These are phyloP conservation scores for Hirsutella minnesotensis DNA, from an alignment of 2,329 filamentous ascomycete genomes.

Conservation along the genomic window DNA sequence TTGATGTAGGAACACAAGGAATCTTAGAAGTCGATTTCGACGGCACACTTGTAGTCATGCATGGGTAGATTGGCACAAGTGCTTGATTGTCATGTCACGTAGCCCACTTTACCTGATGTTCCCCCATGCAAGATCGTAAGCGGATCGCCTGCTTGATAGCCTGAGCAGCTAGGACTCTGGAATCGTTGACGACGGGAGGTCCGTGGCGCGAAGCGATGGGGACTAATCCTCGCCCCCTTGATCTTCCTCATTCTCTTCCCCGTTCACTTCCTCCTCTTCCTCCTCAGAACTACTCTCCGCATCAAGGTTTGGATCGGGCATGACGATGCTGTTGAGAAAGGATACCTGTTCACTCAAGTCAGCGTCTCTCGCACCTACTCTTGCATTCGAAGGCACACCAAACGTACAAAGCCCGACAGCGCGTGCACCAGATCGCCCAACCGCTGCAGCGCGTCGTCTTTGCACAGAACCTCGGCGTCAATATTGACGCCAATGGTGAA, in stretches of 20 bases:
- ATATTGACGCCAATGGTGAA: conserved; percentile 63
- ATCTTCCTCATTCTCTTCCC: conserved; percentile 1
- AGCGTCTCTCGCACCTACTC: not conserved
- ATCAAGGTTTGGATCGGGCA: conserved; percentile 49
- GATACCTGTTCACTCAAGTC: conserved; percentile 66
- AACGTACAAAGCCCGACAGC: conserved; percentile 64
- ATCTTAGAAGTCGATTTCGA: too few species aligned
- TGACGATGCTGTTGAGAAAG: conserved; percentile 60
- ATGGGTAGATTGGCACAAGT: too few species aligned
- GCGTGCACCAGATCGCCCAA: conserved; percentile 52
- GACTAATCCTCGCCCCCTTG: too few species aligned
- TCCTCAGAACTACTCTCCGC: conserved; percentile 28
- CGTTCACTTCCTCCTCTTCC: conserved; percentile 14
- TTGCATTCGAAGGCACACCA: not conserved
- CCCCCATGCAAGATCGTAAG: too few species aligned
- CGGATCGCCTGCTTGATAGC: too few species aligned
- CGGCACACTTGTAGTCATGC: too few species aligned
- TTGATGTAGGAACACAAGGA: not conserved
- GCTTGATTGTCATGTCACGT: too few species aligned
- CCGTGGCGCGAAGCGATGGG: too few species aligned
- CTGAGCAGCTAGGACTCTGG: too few species aligned
- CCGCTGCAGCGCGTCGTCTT: conserved; percentile 49
- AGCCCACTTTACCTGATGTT: too few species aligned
- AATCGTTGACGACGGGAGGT: too few species aligned
- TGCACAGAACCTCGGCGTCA: conserved; percentile 51